Percentiles rank a stretch among this genome's conserved stretches.
Conservation (phyloP, 23 red algal species). For the Rhodosorus marinus region DNA sequence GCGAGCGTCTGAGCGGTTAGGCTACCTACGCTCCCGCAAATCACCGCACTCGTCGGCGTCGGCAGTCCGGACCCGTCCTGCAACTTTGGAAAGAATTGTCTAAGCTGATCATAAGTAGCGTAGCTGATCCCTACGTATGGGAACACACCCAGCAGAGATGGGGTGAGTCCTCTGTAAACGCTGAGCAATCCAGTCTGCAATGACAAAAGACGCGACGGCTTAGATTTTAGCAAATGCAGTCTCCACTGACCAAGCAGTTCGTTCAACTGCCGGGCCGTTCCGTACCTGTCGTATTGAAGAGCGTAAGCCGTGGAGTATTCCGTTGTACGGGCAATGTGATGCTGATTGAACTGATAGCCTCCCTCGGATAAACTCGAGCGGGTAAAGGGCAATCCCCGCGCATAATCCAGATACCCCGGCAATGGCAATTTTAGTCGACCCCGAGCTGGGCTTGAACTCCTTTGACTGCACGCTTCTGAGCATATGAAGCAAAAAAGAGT, state of each 20-base stretch:
- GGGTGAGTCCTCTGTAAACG: conserved; percentile 56
- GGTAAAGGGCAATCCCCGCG: conserved; percentile 38
- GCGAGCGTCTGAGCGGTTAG: conserved; percentile 48
- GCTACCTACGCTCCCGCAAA: conserved; percentile 28
- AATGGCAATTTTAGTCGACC: conserved; percentile 10
- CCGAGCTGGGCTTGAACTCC: not conserved
- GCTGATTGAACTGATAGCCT: conserved; percentile 47
- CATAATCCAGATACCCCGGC: conserved; percentile 49
- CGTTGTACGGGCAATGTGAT: conserved; percentile 20
- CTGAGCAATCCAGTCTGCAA: too few relatives aligned
- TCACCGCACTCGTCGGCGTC: conserved; percentile 21
- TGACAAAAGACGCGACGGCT: too few relatives aligned
- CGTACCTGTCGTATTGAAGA: conserved; percentile 7
- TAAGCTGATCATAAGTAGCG: conserved; percentile 71
- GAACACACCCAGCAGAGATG: conserved; percentile 53
- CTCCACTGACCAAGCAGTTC: too few relatives aligned
- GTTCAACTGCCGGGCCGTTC: conserved; percentile 35
- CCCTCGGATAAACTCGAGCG: conserved; percentile 55
- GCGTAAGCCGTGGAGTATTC: conserved; percentile 53
- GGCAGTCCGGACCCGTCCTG: conserved; percentile 42
- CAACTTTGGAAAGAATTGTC: conserved; percentile 23
- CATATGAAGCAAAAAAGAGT: too few relatives aligned
- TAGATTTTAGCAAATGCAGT: too few relatives aligned
- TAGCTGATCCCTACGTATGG: conserved; percentile 75
- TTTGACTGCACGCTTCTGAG: not conserved